Percentiles rank a stretch among this genome's conserved stretches.
Conservation (phyloP, 495 filamentous ascomycete species). For the Neurospora africana region DNA sequence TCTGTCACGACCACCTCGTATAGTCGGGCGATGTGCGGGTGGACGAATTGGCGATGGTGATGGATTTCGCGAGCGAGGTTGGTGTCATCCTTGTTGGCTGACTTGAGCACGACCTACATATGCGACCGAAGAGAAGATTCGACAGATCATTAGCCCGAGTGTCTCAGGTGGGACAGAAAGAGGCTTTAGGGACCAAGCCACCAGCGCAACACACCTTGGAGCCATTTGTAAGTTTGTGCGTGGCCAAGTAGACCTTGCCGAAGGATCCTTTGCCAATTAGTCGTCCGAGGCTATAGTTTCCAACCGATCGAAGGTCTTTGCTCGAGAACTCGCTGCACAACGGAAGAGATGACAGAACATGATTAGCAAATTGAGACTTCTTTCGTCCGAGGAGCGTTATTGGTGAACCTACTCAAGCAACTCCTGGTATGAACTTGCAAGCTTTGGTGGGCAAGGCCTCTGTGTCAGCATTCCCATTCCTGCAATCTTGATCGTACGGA, state of each 20-base stretch:
- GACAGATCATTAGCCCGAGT: background rate
- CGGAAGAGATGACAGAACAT: background rate
- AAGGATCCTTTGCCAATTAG: constrained; percentile 96
- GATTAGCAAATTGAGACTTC: background rate
- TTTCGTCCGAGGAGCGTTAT: background rate
- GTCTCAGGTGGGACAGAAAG: background rate
- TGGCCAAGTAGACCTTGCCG: constrained; percentile 94
- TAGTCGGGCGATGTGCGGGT: constrained; percentile 91
- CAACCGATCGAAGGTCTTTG: constrained; percentile 79
- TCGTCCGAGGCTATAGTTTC: constrained; percentile 85
- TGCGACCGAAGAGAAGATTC: background rate
- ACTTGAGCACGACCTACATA: constrained; percentile 86
- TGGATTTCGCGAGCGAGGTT: constrained; percentile 97
- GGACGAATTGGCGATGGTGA: constrained; percentile 94
- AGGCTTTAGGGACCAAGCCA: background rate
- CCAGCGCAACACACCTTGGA: constrained; percentile 63
- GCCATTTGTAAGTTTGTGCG: constrained; percentile 95
- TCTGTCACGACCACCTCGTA: constrained; percentile 99
- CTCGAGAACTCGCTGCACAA: constrained; percentile 78
- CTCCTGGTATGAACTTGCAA: constrained; percentile 93
- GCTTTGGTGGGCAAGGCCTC: constrained; percentile 39
- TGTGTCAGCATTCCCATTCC: constrained; percentile 16
- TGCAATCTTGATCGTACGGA: background rate
- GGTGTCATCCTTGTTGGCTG: constrained; percentile 87
- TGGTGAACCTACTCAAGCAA: constrained; percentile 67